Conservation (phyloP, 140 eudicot species). For the Ambrosia hybrid region DNA sequence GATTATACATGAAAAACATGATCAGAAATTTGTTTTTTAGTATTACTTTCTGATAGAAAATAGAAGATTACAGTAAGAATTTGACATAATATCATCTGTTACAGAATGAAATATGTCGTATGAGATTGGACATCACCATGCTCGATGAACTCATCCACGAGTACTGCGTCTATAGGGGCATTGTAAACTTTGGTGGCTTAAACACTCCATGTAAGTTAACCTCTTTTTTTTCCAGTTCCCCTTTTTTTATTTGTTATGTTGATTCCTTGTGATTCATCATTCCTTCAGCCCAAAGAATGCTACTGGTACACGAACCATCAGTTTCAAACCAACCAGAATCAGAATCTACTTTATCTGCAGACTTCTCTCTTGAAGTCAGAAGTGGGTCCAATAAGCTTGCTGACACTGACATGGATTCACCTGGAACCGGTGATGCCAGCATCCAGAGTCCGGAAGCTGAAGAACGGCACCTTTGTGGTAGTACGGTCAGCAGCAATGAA, state of each 20-base stretch:
- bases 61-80: not conserved
- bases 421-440: conserved; percentile 42
- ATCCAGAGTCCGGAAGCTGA: conserved; percentile 51
- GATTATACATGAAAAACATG: not conserved
- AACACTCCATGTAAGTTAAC: conserved; percentile 37
- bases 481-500: conserved; percentile 50
- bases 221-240: not conserved
- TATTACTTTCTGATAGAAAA: too few relatives aligned
- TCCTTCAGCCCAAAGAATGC: conserved; percentile 41
- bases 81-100: conserved; percentile 16
- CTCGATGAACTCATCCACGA: conserved; percentile 93
- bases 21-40: not conserved
- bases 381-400: conserved; percentile 41
- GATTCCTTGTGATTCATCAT: not conserved
- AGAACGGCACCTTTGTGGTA: conserved; percentile 59
- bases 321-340: conserved; percentile 42
- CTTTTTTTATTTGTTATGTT: not conserved
- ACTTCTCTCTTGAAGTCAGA: conserved; percentile 46
- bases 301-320: conserved; percentile 25
- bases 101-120: conserved; percentile 95
- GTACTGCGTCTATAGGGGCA: conserved; percentile 93
- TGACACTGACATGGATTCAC: conserved; percentile 58
- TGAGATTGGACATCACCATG: conserved; percentile 67
- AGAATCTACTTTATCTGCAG: conserved; percentile 50
- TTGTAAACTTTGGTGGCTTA: conserved; percentile 53